Evolutionary conservation across 164 flowering plant species (phyloP), one percentile per base, ranked within the genome.

Genomic region (Pachysandra terminalis): DNA sequence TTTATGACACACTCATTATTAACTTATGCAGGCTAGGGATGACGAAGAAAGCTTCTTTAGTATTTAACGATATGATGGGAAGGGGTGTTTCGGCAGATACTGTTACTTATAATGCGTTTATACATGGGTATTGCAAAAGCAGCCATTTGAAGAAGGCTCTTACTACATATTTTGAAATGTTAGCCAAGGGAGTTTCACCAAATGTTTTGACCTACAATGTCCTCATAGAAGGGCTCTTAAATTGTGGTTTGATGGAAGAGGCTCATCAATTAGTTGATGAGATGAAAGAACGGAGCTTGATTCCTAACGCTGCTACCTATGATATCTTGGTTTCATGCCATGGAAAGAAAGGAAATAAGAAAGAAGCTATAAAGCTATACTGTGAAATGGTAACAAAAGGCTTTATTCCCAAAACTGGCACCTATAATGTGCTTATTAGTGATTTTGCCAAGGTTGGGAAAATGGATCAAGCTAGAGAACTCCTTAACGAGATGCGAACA

Each of bases 311-410:
- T 74, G 64, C 68, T 25, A 88, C 86, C 16, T 95, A 86, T 56
- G 81, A 89, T 75, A 71, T 73, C 45, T 75, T 95, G 83, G 70
- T 90, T 69, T 78, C 81, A 49, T 93, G 93, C 40, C 82, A 90
- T 77, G 93, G 82, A 54, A 95, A 81, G 82, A 77, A 71, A 41
- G 85, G 88, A 35, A 82, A 89, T 61, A 80, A 76, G 72, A 87
- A 83, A 80, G 91, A 83, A 68, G 71, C 88, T 12, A 79, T 92
- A 23, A 83, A 73, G 76, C 68, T 86, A 25, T 92, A 90, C 68
- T 92, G 92, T 78, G 94, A 92, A 78, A 95, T 95, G 99, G 75
- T 95, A 58, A 56, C 80, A 3, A 81, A 83, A 67, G 97, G 97
- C 19, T 89, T 89, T 73, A 68, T 88, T 71, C 99, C 97, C 32